Conservation (phyloP, 2,329 filamentous ascomycete species). For the Tolypocladium inflatum region DNA sequence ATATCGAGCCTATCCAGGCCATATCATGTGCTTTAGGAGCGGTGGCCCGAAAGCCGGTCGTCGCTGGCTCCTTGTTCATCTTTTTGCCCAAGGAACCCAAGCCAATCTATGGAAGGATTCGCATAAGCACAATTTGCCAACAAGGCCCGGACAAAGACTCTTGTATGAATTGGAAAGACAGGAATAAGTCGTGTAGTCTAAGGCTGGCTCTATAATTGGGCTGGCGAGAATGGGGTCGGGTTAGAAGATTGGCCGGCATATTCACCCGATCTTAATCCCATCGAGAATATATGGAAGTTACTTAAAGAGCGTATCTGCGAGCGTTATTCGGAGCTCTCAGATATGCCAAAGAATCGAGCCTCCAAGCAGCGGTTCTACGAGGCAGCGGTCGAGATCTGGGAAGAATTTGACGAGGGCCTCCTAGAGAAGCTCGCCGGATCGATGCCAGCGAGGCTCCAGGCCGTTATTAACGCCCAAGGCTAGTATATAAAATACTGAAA, state of each 20-base stretch:
- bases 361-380: background rate
- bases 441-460: background rate
- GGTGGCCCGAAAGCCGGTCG: too few species aligned
- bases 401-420: slow-evolving; percentile 1
- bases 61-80: too few species aligned
- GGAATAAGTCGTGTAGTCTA: background rate
- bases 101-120: too few species aligned
- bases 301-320: slow-evolving; percentile 5
- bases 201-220: slow-evolving; percentile 1
- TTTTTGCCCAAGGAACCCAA: too few species aligned
- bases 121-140: too few species aligned
- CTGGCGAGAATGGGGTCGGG: background rate
- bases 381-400: slow-evolving; percentile 1
- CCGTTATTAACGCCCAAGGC: background rate
- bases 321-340: slow-evolving; percentile 1
- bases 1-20: too few species aligned
- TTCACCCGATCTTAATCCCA: slow-evolving; percentile 5
- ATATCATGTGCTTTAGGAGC: too few species aligned
- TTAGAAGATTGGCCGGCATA: slow-evolving; percentile 4
- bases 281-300: slow-evolving; percentile 7
- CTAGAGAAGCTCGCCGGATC: background rate
- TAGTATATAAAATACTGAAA: slow-evolving; percentile 5
- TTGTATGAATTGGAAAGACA: too few species aligned
- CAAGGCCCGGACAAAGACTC: too few species aligned
- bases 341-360: background rate